A percentile compares a stretch with the other conserved stretches of the same genome.
Evolutionary conservation across 352 stramenopile genomes (phyloP).

Genomic region (Phytophthora pini): DNA sequence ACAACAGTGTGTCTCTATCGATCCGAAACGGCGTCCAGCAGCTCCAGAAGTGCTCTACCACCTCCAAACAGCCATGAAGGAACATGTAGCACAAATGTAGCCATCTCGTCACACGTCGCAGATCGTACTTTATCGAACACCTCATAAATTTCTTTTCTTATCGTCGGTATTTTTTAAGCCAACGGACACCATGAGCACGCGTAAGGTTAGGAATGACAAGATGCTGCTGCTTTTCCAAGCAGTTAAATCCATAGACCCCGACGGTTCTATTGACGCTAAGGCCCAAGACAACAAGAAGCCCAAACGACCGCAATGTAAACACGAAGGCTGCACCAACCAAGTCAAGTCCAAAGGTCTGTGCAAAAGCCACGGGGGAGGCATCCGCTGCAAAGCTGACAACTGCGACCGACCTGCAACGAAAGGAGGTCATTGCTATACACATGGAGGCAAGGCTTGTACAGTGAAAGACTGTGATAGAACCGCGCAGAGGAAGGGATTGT

Average conservation of each 20-base stretch:
- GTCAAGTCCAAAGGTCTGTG: slow-evolving; percentile 36
- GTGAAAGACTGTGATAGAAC: slow-evolving; percentile 30
- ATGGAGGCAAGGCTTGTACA: slow-evolving; percentile 25
- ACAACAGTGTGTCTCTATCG: slow-evolving; percentile 10
- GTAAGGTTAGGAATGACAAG: neutral
- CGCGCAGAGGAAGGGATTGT: slow-evolving; percentile 23
- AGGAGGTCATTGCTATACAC: slow-evolving; percentile 28
- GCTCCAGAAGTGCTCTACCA: slow-evolving; percentile 28
- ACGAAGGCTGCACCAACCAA: slow-evolving; percentile 29
- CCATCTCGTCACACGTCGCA: slow-evolving; percentile 16
- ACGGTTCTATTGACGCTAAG: neutral
- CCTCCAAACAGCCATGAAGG: slow-evolving; percentile 8
- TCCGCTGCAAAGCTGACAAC: slow-evolving; percentile 26
- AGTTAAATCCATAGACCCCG: neutral
- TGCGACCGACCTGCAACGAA: slow-evolving; percentile 27
- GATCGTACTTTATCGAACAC: slow-evolving; percentile 9
- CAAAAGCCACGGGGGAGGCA: slow-evolving; percentile 35
- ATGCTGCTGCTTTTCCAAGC: neutral
- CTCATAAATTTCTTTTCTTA: too few relatives aligned
- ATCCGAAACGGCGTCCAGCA: slow-evolving; percentile 22
- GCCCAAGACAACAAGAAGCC: slow-evolving; percentile 13
- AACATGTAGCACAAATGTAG: slow-evolving; percentile 7
- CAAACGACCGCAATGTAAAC: slow-evolving; percentile 25
- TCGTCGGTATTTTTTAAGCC: neutral
- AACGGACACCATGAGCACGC: neutral